A percentile compares a stretch with the other conserved stretches of the same genome.
These are phyloP conservation scores for Daldinia vernicosa DNA, from an alignment of 495 filamentous ascomycete genomes.

Conservation along the genomic window DNA sequence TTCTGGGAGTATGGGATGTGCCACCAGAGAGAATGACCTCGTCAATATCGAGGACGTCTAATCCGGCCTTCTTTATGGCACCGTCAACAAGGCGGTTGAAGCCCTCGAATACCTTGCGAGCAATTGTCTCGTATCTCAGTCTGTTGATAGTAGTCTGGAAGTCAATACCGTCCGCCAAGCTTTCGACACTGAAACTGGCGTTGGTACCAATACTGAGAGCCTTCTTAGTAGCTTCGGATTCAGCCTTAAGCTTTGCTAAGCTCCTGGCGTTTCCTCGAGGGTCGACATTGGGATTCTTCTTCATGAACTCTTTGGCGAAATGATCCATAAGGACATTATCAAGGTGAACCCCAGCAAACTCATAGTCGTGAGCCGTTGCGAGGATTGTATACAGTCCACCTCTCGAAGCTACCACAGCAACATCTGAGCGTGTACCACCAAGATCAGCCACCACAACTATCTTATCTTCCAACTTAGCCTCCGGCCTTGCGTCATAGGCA, in stretches of 20 bases:
- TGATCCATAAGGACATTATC: constrained; percentile 93
- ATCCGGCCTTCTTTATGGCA: constrained; percentile 87
- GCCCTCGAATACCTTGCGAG: constrained; percentile 81
- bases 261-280: constrained; percentile 81
- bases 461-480: constrained; percentile 80
- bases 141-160: constrained; percentile 92
- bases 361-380: constrained; percentile 93
- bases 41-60: constrained; percentile 92
- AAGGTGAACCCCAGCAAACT: constrained; percentile 80
- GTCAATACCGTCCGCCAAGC: constrained; percentile 85
- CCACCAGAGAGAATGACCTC: constrained; percentile 95
- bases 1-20: constrained; percentile 90
- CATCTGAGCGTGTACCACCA: constrained; percentile 91
- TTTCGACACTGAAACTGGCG: constrained; percentile 90
- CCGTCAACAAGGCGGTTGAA: constrained; percentile 86
- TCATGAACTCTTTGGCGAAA: constrained; percentile 98
- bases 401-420: constrained; percentile 86
- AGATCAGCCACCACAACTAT: constrained; percentile 91
- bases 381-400: constrained; percentile 97
- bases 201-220: constrained; percentile 86
- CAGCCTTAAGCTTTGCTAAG: constrained; percentile 90
- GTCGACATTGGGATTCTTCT: constrained; percentile 85
- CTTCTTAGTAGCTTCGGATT: constrained; percentile 89
- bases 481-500: constrained; percentile 89
- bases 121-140: constrained; percentile 90